A percentile compares a stretch with the other conserved stretches of the same genome.
Conservation (phyloP, 805 yeast genomes). For the Spathaspora arborariae region DNA sequence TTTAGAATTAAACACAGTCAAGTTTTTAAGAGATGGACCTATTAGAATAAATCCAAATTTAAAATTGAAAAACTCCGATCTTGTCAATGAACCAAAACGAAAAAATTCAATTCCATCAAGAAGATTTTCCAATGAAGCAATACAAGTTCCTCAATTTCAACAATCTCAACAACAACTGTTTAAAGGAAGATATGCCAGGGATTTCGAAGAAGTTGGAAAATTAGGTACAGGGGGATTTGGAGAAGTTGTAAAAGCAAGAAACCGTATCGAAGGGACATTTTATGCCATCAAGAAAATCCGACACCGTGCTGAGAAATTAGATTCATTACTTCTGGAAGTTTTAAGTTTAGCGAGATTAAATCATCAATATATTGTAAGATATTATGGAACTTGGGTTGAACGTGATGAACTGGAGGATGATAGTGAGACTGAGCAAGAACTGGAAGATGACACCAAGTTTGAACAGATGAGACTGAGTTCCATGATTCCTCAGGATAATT, state of each 20-base stretch:
- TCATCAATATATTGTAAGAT: conserved; percentile 93
- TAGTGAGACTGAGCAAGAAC: conserved; percentile 15
- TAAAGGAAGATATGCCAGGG: conserved; percentile 78
- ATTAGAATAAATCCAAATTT: conserved; percentile 8
- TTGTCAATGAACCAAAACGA: neutral
- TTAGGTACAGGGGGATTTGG: conserved; percentile 97
- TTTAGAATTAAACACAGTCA: conserved; percentile 77
- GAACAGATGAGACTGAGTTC: conserved; percentile 16
- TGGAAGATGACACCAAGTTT: conserved; percentile 4
- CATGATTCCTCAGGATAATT: conserved; percentile 17
- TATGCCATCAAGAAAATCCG: conserved; percentile 92
- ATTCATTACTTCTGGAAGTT: conserved; percentile 84
- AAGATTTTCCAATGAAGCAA: conserved; percentile 22
- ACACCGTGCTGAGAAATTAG: conserved; percentile 74
- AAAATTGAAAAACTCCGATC: neutral
- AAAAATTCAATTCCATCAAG: conserved; percentile 5
- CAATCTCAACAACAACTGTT: neutral
- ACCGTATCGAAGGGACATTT: conserved; percentile 87
- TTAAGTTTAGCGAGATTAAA: conserved; percentile 86
- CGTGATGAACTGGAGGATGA: conserved; percentile 13
- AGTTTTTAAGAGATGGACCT: conserved; percentile 75
- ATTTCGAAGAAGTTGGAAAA: conserved; percentile 90
- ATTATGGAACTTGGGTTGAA: conserved; percentile 97
- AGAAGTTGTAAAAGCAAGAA: conserved; percentile 95
- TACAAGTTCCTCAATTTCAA: conserved; percentile 3